phyloP scores from a whole-genome alignment of 441 rosid species.

The Arabidopsis hybrid region DNA sequence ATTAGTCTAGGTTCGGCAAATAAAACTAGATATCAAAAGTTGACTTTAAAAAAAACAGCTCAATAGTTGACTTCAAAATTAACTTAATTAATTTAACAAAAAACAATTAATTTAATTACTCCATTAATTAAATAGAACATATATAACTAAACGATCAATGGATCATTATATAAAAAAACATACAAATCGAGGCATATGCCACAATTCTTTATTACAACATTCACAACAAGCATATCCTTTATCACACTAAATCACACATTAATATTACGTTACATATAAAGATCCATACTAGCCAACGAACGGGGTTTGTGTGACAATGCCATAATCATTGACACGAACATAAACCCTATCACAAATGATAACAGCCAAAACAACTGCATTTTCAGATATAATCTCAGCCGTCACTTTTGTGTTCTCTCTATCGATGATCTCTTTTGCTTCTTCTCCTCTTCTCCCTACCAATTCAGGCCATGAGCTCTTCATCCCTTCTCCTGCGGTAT shows the following conservation, averaged over 20 bases:
- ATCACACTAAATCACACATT: constrained; percentile 14
- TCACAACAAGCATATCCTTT: constrained; percentile 6
- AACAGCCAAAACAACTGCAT: constrained; percentile 29
- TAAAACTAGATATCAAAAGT: no score
- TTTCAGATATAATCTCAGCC: constrained; percentile 48
- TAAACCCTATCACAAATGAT: constrained; percentile 52
- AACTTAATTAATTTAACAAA: no score
- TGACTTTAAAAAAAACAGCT: no score
- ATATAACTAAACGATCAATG: no score
- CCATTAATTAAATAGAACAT: no score
- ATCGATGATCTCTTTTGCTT: constrained; percentile 57
- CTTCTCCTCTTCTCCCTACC: constrained; percentile 56
- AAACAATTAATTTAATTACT: no score
- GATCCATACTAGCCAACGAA: constrained; percentile 31
- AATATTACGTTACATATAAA: not conserved
- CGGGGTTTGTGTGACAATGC: constrained; percentile 46
- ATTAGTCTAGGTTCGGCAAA: no score
- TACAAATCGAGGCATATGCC: constrained; percentile 20
- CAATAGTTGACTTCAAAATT: no score
- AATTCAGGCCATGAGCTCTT: constrained; percentile 63
- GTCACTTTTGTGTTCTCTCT: constrained; percentile 47
- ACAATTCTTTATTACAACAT: constrained; percentile 19
- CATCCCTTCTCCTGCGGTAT: constrained; percentile 48
- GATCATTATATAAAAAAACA: not conserved
- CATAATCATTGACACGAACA: constrained; percentile 48